A percentile compares a stretch with the other conserved stretches of the same genome.
phyloP scores from a whole-genome alignment of 176 grass and related monocot genomes.

The Oryza rufipogon region DNA sequence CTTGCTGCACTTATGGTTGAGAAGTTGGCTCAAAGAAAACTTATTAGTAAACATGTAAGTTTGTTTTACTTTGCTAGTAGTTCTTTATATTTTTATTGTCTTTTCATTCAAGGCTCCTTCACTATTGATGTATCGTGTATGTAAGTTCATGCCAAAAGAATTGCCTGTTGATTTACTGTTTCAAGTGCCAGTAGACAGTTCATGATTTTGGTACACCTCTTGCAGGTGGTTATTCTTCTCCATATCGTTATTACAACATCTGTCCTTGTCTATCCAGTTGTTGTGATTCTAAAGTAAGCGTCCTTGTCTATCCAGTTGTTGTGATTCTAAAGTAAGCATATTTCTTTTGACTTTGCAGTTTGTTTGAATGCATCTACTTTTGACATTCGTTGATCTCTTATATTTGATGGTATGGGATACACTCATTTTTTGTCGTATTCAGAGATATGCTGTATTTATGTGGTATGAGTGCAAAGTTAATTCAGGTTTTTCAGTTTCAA shows the following conservation, averaged over 20 bases:
- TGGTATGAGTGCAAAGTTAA: neutral
- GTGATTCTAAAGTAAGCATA: conserved; percentile 92
- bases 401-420: conserved; percentile 40
- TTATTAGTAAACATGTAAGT: conserved; percentile 69
- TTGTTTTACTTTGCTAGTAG: conserved; percentile 12
- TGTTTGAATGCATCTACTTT: conserved; percentile 52
- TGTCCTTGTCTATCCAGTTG: conserved; percentile 77
- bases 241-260: conserved; percentile 74
- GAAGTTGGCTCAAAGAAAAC: conserved; percentile 69
- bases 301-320: conserved; percentile 77
- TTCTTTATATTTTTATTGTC: neutral
- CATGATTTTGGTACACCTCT: conserved; percentile 47
- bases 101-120: neutral
- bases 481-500: conserved; percentile 17
- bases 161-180: neutral
- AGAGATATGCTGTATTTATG: conserved; percentile 11
- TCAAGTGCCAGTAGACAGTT: neutral
- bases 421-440: conserved; percentile 11
- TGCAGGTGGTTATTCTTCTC: conserved; percentile 84
- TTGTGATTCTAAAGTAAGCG: conserved; percentile 93
- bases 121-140: neutral
- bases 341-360: conserved; percentile 38
- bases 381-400: conserved; percentile 32
- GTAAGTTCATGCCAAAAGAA: neutral
- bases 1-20: conserved; percentile 67